Conservation (phyloP, 2,329 filamentous ascomycete species). For the Bipolaris cookei region DNA sequence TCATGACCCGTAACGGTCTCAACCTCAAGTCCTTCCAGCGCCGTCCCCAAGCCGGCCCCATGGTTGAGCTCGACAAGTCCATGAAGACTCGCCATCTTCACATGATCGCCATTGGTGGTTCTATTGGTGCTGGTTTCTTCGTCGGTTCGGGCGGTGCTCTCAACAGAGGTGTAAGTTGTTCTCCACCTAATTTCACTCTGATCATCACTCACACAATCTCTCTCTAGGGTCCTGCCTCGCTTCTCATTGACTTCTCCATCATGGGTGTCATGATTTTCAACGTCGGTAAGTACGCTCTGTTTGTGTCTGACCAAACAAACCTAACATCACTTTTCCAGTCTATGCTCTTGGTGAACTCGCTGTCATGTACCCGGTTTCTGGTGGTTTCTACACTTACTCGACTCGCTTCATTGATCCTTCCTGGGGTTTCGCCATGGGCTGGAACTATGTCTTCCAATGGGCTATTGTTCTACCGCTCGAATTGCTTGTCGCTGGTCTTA, state of each 20-base stretch:
- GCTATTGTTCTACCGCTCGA: constrained; percentile 49
- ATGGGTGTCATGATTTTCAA: constrained; percentile 51
- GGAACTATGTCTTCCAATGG: constrained; percentile 50
- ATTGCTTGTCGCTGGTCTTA: constrained; percentile 48
- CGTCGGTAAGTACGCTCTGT: constrained; percentile 38
- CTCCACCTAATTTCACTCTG: not conserved
- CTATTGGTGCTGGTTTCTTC: constrained; percentile 69
- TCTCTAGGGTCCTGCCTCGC: constrained; percentile 38
- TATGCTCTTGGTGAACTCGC: constrained; percentile 61
- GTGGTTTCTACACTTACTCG: constrained; percentile 59
- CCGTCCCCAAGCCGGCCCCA: constrained; percentile 31
- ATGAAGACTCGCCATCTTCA: constrained; percentile 66
- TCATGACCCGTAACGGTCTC: constrained; percentile 47
- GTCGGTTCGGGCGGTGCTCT: constrained; percentile 65
- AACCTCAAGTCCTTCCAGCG: constrained; percentile 46
- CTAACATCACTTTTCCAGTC: constrained; percentile 55
- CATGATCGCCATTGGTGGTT: constrained; percentile 68
- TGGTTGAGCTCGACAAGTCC: constrained; percentile 46
- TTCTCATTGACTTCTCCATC: constrained; percentile 51
- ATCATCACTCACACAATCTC: constrained; percentile 9
- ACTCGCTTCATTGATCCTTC: constrained; percentile 57
- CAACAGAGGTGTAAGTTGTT: constrained; percentile 55
- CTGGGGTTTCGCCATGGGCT: constrained; percentile 51
- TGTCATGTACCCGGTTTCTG: constrained; percentile 64
- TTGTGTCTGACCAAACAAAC: not conserved